These are phyloP conservation scores for Phytomonas francai DNA, from an alignment of 208 protist genomes.

Conservation along the genomic window DNA sequence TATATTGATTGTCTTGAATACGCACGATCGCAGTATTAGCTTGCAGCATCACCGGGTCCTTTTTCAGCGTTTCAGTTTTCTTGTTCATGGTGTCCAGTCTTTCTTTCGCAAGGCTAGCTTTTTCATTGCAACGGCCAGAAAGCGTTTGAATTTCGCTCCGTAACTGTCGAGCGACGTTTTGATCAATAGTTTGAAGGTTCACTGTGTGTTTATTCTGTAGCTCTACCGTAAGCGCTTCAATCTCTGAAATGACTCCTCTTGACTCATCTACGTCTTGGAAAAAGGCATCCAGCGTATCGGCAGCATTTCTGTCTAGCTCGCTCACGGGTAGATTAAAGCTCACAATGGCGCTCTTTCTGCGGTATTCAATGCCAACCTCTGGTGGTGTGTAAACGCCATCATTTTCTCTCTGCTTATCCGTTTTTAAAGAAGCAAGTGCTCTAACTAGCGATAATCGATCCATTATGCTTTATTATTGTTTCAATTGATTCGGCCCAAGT, in stretches of 20 bases:
- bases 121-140: conserved; percentile 30
- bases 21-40: conserved; percentile 72
- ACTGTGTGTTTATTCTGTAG: conserved; percentile 57
- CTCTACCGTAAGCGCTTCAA: conserved; percentile 29
- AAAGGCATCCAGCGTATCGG: conserved; percentile 62
- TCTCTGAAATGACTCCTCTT: conserved; percentile 19
- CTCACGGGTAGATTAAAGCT: conserved; percentile 19
- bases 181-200: conserved; percentile 69
- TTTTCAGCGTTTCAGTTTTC: conserved; percentile 56
- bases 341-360: not conserved
- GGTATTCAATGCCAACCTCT: not conserved
- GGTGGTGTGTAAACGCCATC: not conserved
- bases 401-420: not conserved
- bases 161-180: conserved; percentile 35
- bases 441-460: not conserved
- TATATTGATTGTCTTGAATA: conserved; percentile 84
- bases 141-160: conserved; percentile 58
- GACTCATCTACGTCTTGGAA: conserved; percentile 40
- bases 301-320: conserved; percentile 55
- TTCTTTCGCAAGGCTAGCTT: conserved; percentile 35
- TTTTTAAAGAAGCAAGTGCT: not conserved
- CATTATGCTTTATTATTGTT: not conserved
- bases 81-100: conserved; percentile 46
- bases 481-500: not conserved
- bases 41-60: conserved; percentile 36